Evolutionary conservation across 805 yeast species (phyloP).

Genomic region (Monosporozyma aquatica): DNA sequence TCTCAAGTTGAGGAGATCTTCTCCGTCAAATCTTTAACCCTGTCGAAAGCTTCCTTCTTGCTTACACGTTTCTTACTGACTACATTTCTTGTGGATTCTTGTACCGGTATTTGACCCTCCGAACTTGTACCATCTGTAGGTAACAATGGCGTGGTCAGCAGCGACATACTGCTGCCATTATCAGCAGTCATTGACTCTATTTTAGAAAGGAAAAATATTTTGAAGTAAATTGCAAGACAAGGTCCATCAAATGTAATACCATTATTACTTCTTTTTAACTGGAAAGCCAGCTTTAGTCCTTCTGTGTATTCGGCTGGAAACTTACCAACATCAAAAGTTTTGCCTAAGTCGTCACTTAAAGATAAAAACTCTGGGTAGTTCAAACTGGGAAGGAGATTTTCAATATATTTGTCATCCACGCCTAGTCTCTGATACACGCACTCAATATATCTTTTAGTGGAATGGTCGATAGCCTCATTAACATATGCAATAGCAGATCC

Average conservation of each 20-base stretch:
- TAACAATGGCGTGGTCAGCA: neutral
- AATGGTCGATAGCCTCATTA: constrained; percentile 22
- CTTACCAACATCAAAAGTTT: constrained; percentile 12
- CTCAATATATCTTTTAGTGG: constrained; percentile 17
- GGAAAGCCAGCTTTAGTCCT: constrained; percentile 22
- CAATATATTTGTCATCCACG: constrained; percentile 23
- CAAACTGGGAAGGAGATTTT: constrained; percentile 20
- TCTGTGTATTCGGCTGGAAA: constrained; percentile 15
- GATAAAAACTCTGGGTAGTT: constrained; percentile 20
- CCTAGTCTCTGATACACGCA: constrained; percentile 14
- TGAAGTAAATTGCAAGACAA: constrained; percentile 26
- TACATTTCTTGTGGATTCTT: constrained; percentile 8
- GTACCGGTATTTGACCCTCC: neutral
- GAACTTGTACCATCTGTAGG: neutral
- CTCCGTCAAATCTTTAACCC: constrained; percentile 20
- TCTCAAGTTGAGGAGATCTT: constrained; percentile 9
- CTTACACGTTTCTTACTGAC: constrained; percentile 25
- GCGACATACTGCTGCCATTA: neutral
- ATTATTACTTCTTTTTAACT: constrained; percentile 26
- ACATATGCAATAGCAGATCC: constrained; percentile 60
- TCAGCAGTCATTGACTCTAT: neutral
- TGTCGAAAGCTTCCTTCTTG: constrained; percentile 29
- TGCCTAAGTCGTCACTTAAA: constrained; percentile 15
- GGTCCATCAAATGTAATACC: constrained; percentile 27
- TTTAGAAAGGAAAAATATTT: constrained; percentile 22